phyloP scores from a whole-genome alignment of 2,329 filamentous ascomycete species.

The Monosporascus sp. region DNA sequence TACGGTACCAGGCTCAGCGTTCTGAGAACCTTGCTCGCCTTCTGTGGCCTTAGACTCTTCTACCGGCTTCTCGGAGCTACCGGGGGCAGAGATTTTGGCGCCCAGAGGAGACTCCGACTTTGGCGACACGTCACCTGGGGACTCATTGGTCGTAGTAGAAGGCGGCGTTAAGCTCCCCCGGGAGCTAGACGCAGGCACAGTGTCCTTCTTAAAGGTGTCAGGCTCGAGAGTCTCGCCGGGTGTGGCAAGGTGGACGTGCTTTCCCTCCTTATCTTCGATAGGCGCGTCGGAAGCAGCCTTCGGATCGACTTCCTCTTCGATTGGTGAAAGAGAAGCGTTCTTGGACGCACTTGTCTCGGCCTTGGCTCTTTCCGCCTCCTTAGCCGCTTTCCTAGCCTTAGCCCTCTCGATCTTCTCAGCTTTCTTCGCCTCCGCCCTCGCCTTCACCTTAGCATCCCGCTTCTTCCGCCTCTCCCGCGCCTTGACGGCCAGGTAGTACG shows the following conservation, averaged over 20 bases:
- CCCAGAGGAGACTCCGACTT: slow-evolving; percentile 1
- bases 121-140: not conserved
- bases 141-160: slow-evolving; percentile 9
- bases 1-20: slow-evolving; percentile 8
- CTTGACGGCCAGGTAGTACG: slow-evolving; percentile 30
- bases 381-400: slow-evolving; percentile 15
- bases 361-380: slow-evolving; percentile 9
- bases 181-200: slow-evolving; percentile 8
- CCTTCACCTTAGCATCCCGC: slow-evolving; percentile 31
- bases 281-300: not conserved
- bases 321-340: not conserved
- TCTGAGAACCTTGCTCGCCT: slow-evolving; percentile 18
- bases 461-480: slow-evolving; percentile 35
- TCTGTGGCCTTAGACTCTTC: slow-evolving; percentile 1
- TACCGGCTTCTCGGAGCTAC: slow-evolving; percentile 11
- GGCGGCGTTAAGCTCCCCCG: slow-evolving; percentile 9
- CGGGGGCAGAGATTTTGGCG: slow-evolving; percentile 15
- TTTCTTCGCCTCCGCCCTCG: slow-evolving; percentile 30
- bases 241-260: slow-evolving; percentile 30
- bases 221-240: slow-evolving; percentile 6
- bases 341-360: not conserved
- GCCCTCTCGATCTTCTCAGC: slow-evolving; percentile 20
- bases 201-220: slow-evolving; percentile 8
- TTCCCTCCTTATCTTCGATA: slow-evolving; percentile 17
- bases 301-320: not conserved